Evolutionary conservation across 805 yeast genomes (phyloP), one percentile per base, ranked within the genome.

Genomic region (Spathaspora gorwiae): DNA sequence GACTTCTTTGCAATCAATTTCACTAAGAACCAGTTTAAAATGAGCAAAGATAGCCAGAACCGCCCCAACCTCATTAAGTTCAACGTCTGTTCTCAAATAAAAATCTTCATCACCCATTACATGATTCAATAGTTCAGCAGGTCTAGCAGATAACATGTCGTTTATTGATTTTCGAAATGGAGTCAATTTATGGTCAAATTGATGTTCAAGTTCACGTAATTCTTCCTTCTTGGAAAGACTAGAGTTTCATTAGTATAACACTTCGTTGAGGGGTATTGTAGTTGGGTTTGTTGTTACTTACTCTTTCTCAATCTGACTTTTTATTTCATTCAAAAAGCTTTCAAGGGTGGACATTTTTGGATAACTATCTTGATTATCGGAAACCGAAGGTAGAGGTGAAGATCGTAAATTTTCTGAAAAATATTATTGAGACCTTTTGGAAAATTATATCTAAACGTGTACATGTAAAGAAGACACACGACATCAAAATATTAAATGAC

Each of bases 1-100:
- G 19, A 54, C 40, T 31, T 39, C 39, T 32, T 49, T 57, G 9
- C 55, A 41, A 7, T 45, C 38, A 19, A 52, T 36, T 14, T 29
- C 26, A 9, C 45, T 46, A 29, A 29, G 32, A 9, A 29, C 12
- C 32, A 29, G 32, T 29, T 9, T 11, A 29, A 29, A 29, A 2
- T 9, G 12, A 9, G 3, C 12, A 29, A 39, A 29, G 32, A 29
- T 29, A 10, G 9, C 6, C 37, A 35, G 37, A 10, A 35, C 5
- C 6, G 24, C 10, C 12, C 12, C 26, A 15, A 11, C 9, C 3
- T 29, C 12, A 29, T 9, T 9, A 29, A 29, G 9, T 9, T 9
- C 9, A 29, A 29, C 32, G 32, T 29, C 32, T 9, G 32, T 29
- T 9, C 12, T 11, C 9, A 9, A 11, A 9, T 3, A 29, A 9